Percentiles rank a stretch among this genome's conserved stretches.
Evolutionary conservation across 768 basidiomycete genomes (phyloP).

Genomic region (Tubosaeta brunneosetosa): DNA sequence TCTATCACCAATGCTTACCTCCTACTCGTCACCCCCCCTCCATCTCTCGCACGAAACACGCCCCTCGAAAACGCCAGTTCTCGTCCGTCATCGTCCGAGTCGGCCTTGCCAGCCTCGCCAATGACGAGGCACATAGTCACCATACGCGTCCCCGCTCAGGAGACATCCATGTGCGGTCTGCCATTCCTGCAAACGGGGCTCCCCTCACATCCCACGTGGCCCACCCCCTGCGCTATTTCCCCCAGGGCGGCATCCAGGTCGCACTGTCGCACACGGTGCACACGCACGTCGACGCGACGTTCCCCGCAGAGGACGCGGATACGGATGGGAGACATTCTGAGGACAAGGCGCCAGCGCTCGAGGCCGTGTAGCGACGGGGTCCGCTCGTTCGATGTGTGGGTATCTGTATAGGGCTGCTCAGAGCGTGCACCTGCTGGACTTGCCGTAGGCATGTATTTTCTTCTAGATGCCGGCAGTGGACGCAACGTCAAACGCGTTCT

Average conservation of each 20-base stretch:
- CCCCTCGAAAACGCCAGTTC: conserved; percentile 4
- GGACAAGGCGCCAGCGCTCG: background rate
- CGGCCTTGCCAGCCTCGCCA: conserved; percentile 11
- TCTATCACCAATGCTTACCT: background rate
- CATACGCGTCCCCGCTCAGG: background rate
- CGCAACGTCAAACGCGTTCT: too few species aligned
- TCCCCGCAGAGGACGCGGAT: background rate
- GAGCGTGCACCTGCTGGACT: too few species aligned
- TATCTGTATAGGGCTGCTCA: too few species aligned
- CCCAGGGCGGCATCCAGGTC: background rate
- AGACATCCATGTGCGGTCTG: background rate
- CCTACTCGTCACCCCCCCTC: background rate
- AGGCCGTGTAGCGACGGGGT: background rate
- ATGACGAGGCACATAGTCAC: conserved; percentile 2
- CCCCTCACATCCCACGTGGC: background rate
- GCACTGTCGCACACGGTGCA: conserved; percentile 2
- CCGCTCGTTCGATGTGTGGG: too few species aligned
- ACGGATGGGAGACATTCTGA: background rate
- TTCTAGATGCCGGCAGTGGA: too few species aligned
- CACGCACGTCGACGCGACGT: background rate
- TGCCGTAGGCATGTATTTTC: too few species aligned
- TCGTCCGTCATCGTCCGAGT: conserved; percentile 26
- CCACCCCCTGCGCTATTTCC: background rate
- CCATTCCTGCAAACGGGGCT: background rate
- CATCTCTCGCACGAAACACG: background rate